Conservation (phyloP, 345 rosid genomes). For the Eucalyptus albens region DNA sequence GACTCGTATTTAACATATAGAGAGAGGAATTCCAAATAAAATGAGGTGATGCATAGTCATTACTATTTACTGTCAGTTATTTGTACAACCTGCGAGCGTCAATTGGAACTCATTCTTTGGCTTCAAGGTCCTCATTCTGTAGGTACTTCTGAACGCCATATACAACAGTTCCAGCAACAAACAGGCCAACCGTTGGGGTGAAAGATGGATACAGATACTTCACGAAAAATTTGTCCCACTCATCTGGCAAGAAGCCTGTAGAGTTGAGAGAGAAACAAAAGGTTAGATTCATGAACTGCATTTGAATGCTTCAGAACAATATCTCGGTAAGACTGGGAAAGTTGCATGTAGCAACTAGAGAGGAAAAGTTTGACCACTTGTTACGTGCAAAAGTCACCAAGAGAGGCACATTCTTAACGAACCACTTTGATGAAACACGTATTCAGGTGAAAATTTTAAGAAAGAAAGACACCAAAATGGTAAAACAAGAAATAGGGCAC, state of each 20-base stretch:
- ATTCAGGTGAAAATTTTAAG: not conserved
- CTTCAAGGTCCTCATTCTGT: constrained; percentile 65
- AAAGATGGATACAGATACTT: constrained; percentile 81
- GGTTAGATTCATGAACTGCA: not conserved
- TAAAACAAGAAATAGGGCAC: not conserved
- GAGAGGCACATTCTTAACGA: not conserved
- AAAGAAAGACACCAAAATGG: not conserved
- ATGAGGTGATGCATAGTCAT: not conserved
- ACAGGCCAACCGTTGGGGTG: constrained; percentile 66
- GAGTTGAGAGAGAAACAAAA: not conserved
- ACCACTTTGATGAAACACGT: not conserved
- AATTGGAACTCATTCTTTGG: constrained; percentile 15
- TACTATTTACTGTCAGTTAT: not conserved
- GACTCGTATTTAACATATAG: not conserved
- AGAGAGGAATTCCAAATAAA: not conserved
- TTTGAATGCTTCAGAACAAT: not conserved
- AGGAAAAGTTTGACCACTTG: not conserved
- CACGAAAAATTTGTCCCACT: constrained; percentile 67
- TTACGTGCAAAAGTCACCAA: not conserved
- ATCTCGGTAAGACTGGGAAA: not conserved
- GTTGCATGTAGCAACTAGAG: not conserved
- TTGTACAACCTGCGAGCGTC: not conserved
- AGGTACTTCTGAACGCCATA: constrained; percentile 74
- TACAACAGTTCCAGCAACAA: constrained; percentile 67
- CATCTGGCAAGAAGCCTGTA: constrained; percentile 81